These are phyloP conservation scores for Paradendryphiella salina DNA, from an alignment of 2,329 filamentous ascomycete species.

Conservation along the genomic window DNA sequence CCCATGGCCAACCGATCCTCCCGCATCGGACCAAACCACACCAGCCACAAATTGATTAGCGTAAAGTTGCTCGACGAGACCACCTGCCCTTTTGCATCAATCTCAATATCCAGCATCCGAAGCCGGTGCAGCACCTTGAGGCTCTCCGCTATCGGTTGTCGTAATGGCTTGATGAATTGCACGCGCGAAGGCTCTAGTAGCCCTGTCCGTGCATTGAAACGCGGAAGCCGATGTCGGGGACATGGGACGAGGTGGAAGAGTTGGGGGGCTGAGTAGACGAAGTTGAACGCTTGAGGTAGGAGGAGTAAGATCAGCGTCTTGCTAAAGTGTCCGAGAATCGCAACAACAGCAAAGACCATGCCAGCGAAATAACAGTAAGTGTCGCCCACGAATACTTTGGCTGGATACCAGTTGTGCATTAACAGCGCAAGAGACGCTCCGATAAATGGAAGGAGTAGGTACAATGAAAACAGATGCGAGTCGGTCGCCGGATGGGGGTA, in stretches of 20 bases:
- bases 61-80: conserved; percentile 87
- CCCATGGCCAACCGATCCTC: conserved; percentile 83
- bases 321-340: conserved; percentile 95
- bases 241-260: conserved; percentile 89
- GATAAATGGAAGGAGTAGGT: conserved; percentile 90
- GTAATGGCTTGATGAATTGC: conserved; percentile 72
- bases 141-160: conserved; percentile 61
- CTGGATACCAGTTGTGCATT: conserved; percentile 93
- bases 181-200: conserved; percentile 85
- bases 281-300: conserved; percentile 94
- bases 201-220: conserved; percentile 82
- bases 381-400: conserved; percentile 93
- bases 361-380: conserved; percentile 99
- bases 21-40: conserved; percentile 88
- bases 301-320: conserved; percentile 92
- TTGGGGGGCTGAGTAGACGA: conserved; percentile 89
- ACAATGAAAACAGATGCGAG: conserved; percentile 93
- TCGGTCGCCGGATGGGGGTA: conserved; percentile 93
- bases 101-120: conserved; percentile 68
- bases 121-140: conserved; percentile 72
- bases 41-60: conserved; percentile 91
- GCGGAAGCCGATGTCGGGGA: conserved; percentile 86
- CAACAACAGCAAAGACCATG: conserved; percentile 97
- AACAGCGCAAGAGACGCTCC: conserved; percentile 87
- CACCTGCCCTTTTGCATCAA: conserved; percentile 70